Percentiles rank a stretch among this genome's conserved stretches.
Conservation (phyloP, 768 basidiomycete genomes). For the Boletus edulis region DNA sequence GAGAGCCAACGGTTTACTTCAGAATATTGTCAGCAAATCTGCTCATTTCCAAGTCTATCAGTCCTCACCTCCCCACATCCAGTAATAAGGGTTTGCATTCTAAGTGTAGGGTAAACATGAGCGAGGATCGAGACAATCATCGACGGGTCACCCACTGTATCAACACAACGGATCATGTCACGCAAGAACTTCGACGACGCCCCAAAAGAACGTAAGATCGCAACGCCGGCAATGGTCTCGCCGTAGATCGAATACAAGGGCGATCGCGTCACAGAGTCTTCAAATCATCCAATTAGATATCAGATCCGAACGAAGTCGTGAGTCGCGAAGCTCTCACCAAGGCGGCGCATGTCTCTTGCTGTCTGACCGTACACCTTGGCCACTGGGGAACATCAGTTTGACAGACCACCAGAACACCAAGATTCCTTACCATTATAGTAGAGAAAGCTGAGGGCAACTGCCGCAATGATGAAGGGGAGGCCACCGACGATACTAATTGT, state of each 20-base stretch:
- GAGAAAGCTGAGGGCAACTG: slow-evolving; percentile 50
- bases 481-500: slow-evolving; percentile 82
- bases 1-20: slow-evolving; percentile 89
- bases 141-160: slow-evolving; percentile 53
- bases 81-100: slow-evolving; percentile 76
- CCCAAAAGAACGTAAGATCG: slow-evolving; percentile 78
- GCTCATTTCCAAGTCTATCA: not conserved
- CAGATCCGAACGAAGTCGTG: not conserved
- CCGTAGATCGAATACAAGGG: slow-evolving; percentile 47
- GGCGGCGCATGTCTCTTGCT: slow-evolving; percentile 79
- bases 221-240: slow-evolving; percentile 49
- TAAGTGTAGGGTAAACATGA: slow-evolving; percentile 16
- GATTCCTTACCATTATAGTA: slow-evolving; percentile 66
- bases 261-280: slow-evolving; percentile 49
- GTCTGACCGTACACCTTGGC: slow-evolving; percentile 73
- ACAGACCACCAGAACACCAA: not conserved
- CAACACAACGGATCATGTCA: slow-evolving; percentile 80
- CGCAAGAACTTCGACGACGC: slow-evolving; percentile 83
- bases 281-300: not conserved
- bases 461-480: slow-evolving; percentile 64
- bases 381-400: slow-evolving; percentile 25
- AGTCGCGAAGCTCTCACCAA: slow-evolving; percentile 44
- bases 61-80: slow-evolving; percentile 82
- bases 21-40: slow-evolving; percentile 8
- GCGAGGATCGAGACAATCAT: not conserved